Percentiles rank a stretch among this genome's conserved stretches.
Conservation (phyloP, 257 asterid genomes). For the Haberlea rhodopensis region DNA sequence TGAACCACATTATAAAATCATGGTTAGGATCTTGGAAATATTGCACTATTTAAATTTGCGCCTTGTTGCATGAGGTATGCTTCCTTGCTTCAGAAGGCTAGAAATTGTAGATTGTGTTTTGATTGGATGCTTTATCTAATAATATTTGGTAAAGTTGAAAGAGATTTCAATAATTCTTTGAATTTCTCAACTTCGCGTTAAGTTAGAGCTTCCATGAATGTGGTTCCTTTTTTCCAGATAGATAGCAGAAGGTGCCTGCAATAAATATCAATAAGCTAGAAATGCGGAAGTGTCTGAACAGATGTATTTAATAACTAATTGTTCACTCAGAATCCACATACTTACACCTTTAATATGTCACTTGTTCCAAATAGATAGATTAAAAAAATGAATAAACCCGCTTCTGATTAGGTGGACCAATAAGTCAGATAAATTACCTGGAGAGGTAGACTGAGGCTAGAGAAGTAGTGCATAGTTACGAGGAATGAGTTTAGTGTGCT, state of each 20-base stretch:
- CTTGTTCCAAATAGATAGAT: not conserved
- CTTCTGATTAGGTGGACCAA: not conserved
- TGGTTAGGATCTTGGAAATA: slow-evolving; percentile 46
- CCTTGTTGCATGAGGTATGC: not conserved
- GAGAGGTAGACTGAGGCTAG: not conserved
- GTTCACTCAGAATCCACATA: not conserved
- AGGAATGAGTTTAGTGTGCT: not conserved
- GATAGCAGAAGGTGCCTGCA: slow-evolving; percentile 7
- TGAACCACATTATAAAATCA: slow-evolving; percentile 68
- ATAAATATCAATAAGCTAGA: not conserved
- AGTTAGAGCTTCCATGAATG: not conserved
- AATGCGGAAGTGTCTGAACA: not conserved
- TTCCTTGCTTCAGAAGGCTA: slow-evolving; percentile 1
- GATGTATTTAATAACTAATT: not conserved
- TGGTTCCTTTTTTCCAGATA: not conserved
- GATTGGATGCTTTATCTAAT: slow-evolving; percentile 1
- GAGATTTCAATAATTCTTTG: not conserved
- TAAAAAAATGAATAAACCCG: not conserved
- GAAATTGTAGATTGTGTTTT: not conserved
- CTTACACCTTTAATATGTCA: too few relatives aligned
- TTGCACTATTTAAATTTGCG: slow-evolving; percentile 11
- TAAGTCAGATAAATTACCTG: not conserved
- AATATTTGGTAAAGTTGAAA: not conserved
- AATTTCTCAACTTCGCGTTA: not conserved
- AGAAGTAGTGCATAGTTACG: not conserved